Evolutionary conservation across 768 basidiomycete species (phyloP), one percentile per base, ranked within the genome.

Genomic region (Epithele typhae): DNA sequence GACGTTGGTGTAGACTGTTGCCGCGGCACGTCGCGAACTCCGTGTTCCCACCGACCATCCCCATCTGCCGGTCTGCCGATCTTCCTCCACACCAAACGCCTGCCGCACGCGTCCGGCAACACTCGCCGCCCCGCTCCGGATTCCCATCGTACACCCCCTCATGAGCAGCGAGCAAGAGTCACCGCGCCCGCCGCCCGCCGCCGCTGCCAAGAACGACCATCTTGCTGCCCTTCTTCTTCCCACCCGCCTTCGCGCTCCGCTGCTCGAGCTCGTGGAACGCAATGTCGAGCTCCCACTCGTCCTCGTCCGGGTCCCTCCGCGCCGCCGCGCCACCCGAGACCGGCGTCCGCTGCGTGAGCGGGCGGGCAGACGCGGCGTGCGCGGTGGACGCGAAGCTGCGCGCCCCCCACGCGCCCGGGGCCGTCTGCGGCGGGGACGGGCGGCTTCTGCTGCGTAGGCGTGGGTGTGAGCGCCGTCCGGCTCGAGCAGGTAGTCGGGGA

Each of bases 261-360:
- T 78, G 75, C 66, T 91, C 86, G 19, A 92, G 68, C 57, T 91
- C 90, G 59, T 88, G 83, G 82, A 86, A 91, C 19, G 84, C 84
- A 36, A 73, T 73, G 55, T 89, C 88, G 37, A 90, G 64, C 57
- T 88, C 87, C 83, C 81, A 87, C 50, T 84, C 87, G 52, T 87
- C 85, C 49, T 73, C 61, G 8, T 49, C 72, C 5, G 60, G 61
- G 21, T 62, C 67, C 43, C 68, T 64, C 37, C 59, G 55, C 21
- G 66, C 25, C 50, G 58, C 27, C 14, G 27, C 8, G 8, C 27
- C 40, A 46, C 57, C 41, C 40, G 54, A 62, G 50, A 64, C 40
- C 62, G 65, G 45, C 6, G 53, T 37, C 21, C 37, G 47, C 41
- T 39, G 48, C 14, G 49, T 48, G 18, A 37, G 48, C 18, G 35